Conservation (phyloP, 352 stramenopile genomes). For the Globisporangium spiculum region DNA sequence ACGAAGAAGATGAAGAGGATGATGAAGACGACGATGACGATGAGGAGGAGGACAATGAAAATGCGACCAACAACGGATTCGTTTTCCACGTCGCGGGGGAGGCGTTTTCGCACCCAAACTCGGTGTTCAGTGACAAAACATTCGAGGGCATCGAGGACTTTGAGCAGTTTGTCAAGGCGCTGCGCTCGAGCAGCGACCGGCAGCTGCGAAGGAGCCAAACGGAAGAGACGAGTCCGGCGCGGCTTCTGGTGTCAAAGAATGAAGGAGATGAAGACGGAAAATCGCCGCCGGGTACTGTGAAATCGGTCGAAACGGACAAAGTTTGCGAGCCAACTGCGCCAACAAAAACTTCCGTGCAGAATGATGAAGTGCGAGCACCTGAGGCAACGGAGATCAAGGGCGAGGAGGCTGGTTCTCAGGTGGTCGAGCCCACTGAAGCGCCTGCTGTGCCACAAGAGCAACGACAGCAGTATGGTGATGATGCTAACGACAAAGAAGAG, state of each 20-base stretch:
- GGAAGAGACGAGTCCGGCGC: not conserved
- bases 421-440: not conserved
- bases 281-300: not conserved
- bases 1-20: conserved; percentile 16
- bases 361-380: conserved; percentile 14
- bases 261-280: not conserved
- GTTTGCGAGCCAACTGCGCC: too few species aligned
- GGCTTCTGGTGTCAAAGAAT: not conserved
- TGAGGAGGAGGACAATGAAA: conserved; percentile 25
- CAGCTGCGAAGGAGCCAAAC: not conserved
- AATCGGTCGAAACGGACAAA: not conserved
- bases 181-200: conserved; percentile 22
- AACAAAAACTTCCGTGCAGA: not conserved
- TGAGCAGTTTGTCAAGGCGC: conserved; percentile 43
- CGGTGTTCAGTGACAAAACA: conserved; percentile 38
- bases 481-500: not conserved
- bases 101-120: conserved; percentile 52
- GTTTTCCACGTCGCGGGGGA: conserved; percentile 54
- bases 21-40: conserved; percentile 27
- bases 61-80: conserved; percentile 17
- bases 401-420: not conserved
- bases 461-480: not conserved
- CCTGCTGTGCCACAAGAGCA: not conserved
- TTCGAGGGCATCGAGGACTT: conserved; percentile 53
- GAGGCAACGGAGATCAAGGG: conserved; percentile 10